Evolutionary conservation across 352 stramenopile species (phyloP).

Genomic region (Achlya hypogyna): DNA sequence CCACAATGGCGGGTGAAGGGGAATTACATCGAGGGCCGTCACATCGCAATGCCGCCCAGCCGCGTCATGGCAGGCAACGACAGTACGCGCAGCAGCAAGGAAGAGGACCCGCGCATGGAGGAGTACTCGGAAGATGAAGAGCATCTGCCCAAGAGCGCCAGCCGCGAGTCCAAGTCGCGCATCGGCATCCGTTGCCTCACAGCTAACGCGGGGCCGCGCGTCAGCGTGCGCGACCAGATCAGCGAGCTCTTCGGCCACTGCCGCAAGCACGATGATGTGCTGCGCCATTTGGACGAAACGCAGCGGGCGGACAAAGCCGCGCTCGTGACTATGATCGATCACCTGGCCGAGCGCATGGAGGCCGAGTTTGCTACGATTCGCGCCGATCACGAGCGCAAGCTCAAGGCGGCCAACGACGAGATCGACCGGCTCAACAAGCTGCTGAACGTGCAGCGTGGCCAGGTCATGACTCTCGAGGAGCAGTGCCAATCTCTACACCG

Average conservation of each 20-base stretch:
- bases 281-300: slow-evolving; percentile 77
- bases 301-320: slow-evolving; percentile 69
- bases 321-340: slow-evolving; percentile 70
- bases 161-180: slow-evolving; percentile 9
- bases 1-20: neutral
- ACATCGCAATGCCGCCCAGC: neutral
- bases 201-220: slow-evolving; percentile 22
- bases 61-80: slow-evolving; percentile 14
- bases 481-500: slow-evolving; percentile 78
- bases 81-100: neutral
- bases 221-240: slow-evolving; percentile 76
- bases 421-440: slow-evolving; percentile 81
- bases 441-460: slow-evolving; percentile 68
- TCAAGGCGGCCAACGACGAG: slow-evolving; percentile 70
- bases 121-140: slow-evolving; percentile 19
- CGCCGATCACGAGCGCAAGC: slow-evolving; percentile 73
- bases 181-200: slow-evolving; percentile 9
- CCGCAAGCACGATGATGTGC: slow-evolving; percentile 71
- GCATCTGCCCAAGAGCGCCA: neutral
- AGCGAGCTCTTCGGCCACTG: slow-evolving; percentile 71
- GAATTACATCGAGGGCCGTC: neutral
- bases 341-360: slow-evolving; percentile 68
- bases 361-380: slow-evolving; percentile 70
- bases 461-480: slow-evolving; percentile 77
- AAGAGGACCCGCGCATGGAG: slow-evolving; percentile 1